Conservation (phyloP, 2,329 filamentous ascomycete species). For the Epichloe brachyelytri region DNA sequence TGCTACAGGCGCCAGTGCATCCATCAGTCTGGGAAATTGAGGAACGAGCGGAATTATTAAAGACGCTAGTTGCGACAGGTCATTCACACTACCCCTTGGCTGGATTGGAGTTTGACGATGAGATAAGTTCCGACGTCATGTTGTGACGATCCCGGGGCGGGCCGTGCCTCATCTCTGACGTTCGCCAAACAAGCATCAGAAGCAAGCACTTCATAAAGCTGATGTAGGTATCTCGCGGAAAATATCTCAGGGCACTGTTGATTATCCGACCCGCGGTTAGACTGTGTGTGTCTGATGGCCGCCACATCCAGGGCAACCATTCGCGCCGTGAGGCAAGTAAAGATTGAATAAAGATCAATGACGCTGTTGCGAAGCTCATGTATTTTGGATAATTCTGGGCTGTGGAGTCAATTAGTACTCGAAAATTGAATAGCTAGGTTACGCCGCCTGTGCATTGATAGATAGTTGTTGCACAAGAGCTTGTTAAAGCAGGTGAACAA, state of each 20-base stretch:
- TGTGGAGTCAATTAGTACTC: conserved; percentile 1
- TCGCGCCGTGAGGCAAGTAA: conserved; percentile 37
- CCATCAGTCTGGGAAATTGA: conserved; percentile 33
- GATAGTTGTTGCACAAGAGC: neutral
- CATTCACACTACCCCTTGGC: conserved; percentile 28
- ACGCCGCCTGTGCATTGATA: neutral
- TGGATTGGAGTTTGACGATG: conserved; percentile 30
- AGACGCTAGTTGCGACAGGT: conserved; percentile 30
- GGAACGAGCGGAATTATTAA: conserved; percentile 29
- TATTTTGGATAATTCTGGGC: conserved; percentile 8
- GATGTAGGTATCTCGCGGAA: conserved; percentile 28
- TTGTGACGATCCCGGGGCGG: conserved; percentile 4
- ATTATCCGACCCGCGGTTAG: conserved; percentile 1
- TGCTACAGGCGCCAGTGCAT: conserved; percentile 27
- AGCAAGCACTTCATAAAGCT: conserved; percentile 22
- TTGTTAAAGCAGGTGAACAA: neutral
- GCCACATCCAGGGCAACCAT: conserved; percentile 36
- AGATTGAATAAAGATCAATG: conserved; percentile 25
- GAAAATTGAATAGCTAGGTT: neutral
- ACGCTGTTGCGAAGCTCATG: conserved; percentile 18
- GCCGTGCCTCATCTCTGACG: conserved; percentile 8
- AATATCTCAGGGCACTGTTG: conserved; percentile 14
- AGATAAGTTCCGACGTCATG: conserved; percentile 19
- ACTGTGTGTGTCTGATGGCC: conserved; percentile 10
- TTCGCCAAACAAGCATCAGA: conserved; percentile 8